These are phyloP conservation scores for Penicillium italicum DNA, from an alignment of 2,329 filamentous ascomycete species.

Conservation along the genomic window DNA sequence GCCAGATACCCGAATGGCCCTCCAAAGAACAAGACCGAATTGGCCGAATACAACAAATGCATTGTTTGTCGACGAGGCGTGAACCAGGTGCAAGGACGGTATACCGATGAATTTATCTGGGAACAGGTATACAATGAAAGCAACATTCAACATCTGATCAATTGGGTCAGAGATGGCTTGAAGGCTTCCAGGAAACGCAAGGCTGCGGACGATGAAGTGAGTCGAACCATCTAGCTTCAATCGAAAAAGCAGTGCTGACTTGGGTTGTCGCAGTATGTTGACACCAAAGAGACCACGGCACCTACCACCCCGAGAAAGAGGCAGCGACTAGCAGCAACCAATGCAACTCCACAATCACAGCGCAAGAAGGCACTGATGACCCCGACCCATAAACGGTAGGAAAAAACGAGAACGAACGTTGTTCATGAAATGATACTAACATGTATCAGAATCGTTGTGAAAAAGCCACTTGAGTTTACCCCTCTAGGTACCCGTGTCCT, in stretches of 20 bases:
- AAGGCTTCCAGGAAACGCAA: constrained; percentile 63
- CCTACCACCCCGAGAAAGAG: constrained; percentile 56
- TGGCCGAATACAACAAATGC: constrained; percentile 74
- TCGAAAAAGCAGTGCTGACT: constrained; percentile 2
- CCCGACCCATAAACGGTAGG: constrained; percentile 60
- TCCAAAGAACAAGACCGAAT: constrained; percentile 56
- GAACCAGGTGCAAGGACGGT: constrained; percentile 81
- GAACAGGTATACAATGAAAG: constrained; percentile 73
- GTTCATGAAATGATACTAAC: constrained; percentile 18
- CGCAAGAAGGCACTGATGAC: constrained; percentile 52
- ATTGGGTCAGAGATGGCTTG: constrained; percentile 61
- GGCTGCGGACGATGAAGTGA: constrained; percentile 38
- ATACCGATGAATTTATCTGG: constrained; percentile 90
- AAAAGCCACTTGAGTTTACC: constrained; percentile 91
- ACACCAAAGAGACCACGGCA: constrained; percentile 35
- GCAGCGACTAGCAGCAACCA: constrained; percentile 48
- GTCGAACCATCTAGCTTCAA: constrained; percentile 7
- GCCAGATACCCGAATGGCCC: constrained; percentile 70
- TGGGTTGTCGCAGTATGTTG: constrained; percentile 33
- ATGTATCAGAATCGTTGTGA: constrained; percentile 59
- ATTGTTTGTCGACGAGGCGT: constrained; percentile 89
- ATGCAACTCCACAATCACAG: constrained; percentile 42
- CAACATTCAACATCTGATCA: constrained; percentile 62
- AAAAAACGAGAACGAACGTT: neutral
- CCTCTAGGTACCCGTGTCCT: constrained; percentile 85